Base-by-base conservation (phyloP, 768 basidiomycete species). In the Boletus patriciae region DNA sequence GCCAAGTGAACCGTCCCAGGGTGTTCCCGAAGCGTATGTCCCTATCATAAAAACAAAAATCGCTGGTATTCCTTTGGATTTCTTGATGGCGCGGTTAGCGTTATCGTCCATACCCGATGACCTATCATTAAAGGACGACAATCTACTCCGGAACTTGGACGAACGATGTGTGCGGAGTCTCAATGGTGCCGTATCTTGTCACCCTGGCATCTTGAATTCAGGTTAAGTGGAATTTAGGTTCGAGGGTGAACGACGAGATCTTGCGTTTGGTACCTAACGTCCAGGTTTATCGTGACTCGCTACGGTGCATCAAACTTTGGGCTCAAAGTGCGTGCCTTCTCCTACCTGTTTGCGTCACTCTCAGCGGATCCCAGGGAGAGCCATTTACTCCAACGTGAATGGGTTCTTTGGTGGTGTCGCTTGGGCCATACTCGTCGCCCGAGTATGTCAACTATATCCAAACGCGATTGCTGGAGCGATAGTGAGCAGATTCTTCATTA, bases 391-490 rank as follows among this genome's bases (percentile, higher is more conserved):
- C 1, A 99, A 99, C 71, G 93, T 98, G 12, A 94, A 94, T 65
- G 97, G 96, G 19, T 99, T 98, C 73, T 82, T 96, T 33, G 97
- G 97, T 54, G 97, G 97, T 67, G 96, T 98, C 2, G 96, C 95
- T 29, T 99, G 97, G 97, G 92, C 96, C 4, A 90, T 98, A 80
- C 84, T 98, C 40, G 95, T 98, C n/a, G 97, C 97, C 49, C 87
- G 97, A 73, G 94, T 98, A 81, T 99, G 97, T 76, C 97, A 99
- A 68, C 76, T 99, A 52, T 99, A 98, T 72, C 97, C 97, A 31
- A 97, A 88, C 59, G 95, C 94, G 9, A 86, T 87, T 57, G 93
- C 95, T 13, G 94, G 94, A 16, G 92, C 92, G 4, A 94, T 99
- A 62, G 94, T 99, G 70, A 94, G 93, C 76, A 83, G 94, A 63